Evolutionary conservation across 2,329 filamentous ascomycete genomes (phyloP), one percentile per base, ranked within the genome.

Genomic region (Aspergillus ochraceoroseus): DNA sequence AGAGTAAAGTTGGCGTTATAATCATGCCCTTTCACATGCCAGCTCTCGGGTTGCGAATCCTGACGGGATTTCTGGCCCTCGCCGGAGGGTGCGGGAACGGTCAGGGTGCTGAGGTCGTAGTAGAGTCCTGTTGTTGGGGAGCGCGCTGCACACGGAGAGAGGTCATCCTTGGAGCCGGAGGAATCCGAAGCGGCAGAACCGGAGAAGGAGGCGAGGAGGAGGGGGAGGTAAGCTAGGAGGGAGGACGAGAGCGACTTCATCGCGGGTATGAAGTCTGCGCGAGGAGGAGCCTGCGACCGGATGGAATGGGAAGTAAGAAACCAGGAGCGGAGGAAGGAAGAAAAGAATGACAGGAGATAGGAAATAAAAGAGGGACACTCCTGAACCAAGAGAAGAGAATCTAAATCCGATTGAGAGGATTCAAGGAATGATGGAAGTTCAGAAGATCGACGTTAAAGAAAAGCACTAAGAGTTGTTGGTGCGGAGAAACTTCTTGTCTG

Each of bases 71-170:
- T 70, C 38, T 67, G 61, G 28, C 63, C 61, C 36, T 69, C 61
- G 39, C 30, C 32, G 38, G 61, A 58, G 8, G 75, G 72, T 22
- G 72, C 70, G 25, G 64, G 65, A 37, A 80, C 61, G 19, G 71
- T 72, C 48, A 83, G 70, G 5, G 73, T 67, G 50, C 72, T 79
- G 18, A 83, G 68, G 55, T 83, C 79, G 64, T 80, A 82, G 67
- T 79, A 82, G 39, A 75, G 68, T 41, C 78, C 77, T 8, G 71
- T 75, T n/a, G 70, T 72, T 3, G 77, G 74, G 15, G 77, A 81
- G 47, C 74, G 71, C 41, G 78, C 74, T n/a, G 79, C 79, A 58
- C 79, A 83, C 47, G 78, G 74, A 39, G 72, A 70, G 30, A 67
- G 59, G n/a, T 65, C 54, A 46, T 72, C 58, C 27, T 63, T 62